Base-by-base conservation (phyloP, 129 eudicot species). In the Centella asiatica region DNA sequence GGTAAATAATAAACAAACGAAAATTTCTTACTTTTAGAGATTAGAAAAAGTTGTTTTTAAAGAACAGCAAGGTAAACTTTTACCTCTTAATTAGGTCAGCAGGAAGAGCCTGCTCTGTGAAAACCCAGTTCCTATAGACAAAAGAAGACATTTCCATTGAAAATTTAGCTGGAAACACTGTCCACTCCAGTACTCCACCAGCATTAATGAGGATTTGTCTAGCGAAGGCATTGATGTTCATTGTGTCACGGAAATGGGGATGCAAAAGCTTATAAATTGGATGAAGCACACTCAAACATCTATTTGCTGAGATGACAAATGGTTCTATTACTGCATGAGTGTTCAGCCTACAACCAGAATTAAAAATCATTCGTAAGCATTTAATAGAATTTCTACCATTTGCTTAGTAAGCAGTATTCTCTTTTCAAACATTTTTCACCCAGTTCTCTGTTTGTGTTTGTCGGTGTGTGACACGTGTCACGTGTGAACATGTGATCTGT, bases 271-370 rank as follows among this genome's bases (percentile, higher is more conserved):
- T 87, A 79, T 64, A 60, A 42, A 90, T 84, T 4, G 97, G 95
- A 48, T 90, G 97, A 48, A 90, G 63, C 74, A 79, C 94, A 44
- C 97, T 90, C 55, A 90, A 46, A 23, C 79, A 89, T 60, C 95
- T 70, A 45, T 90, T 90, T 8, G 95, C 68, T 7, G 94, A 95
- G 8, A 86, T 90, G 32, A 86, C 57, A 66, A 90, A 86, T 66
- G 97, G 97, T 73, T 90, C 97, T 24, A 90, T 86, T 19, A 79
- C 85, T 0, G 94, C 94, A 77, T 90, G 97, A 10, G 97, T 90
- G 75, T 86, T 78, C 73, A 90, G 71, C 97, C 97, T 90, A 76
- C 69, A 69, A 54, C 42, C 19, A 64, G 36, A 63, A 63, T 26
- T 24, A 56, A 28, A n/a, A 39, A 6, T 42, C 29, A 23, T 60